Conservation (phyloP, 352 stramenopile genomes). For the Pythium monospermum region DNA sequence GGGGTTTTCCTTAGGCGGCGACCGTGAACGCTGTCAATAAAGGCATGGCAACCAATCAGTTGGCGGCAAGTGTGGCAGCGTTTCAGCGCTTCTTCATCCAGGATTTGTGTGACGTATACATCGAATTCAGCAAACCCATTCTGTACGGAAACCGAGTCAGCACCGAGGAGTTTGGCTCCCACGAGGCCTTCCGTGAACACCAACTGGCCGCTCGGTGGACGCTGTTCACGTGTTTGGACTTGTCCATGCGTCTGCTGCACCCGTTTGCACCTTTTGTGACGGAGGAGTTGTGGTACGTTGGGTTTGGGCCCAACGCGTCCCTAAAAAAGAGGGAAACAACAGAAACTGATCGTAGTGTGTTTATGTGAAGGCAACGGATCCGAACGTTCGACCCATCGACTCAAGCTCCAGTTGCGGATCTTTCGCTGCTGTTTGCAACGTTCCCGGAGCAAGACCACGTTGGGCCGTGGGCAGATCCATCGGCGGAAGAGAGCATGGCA, state of each 20-base stretch:
- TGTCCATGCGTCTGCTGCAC: constrained; percentile 95
- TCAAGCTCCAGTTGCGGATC: constrained; percentile 17
- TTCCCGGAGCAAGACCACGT: constrained; percentile 87
- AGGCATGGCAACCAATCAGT: constrained; percentile 61
- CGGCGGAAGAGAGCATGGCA: constrained; percentile 17
- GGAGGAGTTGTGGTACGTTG: constrained; percentile 96
- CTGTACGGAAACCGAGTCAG: constrained; percentile 69
- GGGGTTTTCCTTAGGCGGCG: no score
- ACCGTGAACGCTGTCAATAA: constrained; percentile 53
- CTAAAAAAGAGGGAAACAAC: no score
- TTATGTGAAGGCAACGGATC: constrained; percentile 72
- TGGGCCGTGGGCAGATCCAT: constrained; percentile 19
- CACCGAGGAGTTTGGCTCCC: constrained; percentile 22
- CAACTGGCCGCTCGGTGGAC: constrained; percentile 88
- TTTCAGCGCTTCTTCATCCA: constrained; percentile 85
- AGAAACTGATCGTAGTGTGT: no score
- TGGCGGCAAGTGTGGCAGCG: constrained; percentile 55
- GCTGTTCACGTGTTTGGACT: constrained; percentile 93
- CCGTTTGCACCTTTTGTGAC: constrained; percentile 99
- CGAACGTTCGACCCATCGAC: constrained; percentile 33
- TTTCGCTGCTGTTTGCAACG: constrained; percentile 56
- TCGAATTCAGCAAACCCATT: constrained; percentile 84
- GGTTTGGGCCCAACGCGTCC: no score
- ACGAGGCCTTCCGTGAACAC: constrained; percentile 50
- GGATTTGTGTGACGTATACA: constrained; percentile 86